Percentiles rank a stretch among this genome's conserved stretches.
Conservation (phyloP, 179 eudicot species). For the Monotropa hypopitys region DNA sequence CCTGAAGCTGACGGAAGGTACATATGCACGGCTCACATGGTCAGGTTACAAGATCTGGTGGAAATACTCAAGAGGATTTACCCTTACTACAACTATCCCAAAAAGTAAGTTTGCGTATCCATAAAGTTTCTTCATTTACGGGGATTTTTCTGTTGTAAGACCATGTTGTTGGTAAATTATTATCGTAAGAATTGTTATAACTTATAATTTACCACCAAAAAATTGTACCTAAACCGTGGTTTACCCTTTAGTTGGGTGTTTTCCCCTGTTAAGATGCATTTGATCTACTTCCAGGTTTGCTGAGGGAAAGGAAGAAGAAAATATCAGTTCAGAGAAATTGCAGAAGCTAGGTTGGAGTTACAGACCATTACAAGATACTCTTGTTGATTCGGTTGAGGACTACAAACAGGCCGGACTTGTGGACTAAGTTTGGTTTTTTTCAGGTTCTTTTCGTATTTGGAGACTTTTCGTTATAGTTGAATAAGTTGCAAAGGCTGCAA, state of each 20-base stretch:
- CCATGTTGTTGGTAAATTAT: background rate
- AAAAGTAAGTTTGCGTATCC: constrained; percentile 26
- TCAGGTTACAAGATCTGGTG: constrained; percentile 40
- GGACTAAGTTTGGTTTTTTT: constrained; percentile 12
- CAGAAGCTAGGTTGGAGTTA: constrained; percentile 69
- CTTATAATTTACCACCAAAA: background rate
- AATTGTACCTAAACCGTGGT: background rate
- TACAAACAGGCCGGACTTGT: constrained; percentile 41
- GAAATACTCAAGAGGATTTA: constrained; percentile 38
- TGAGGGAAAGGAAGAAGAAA: constrained; percentile 22
- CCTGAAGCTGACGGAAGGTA: constrained; percentile 79
- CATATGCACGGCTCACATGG: constrained; percentile 43
- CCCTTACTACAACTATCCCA: constrained; percentile 69
- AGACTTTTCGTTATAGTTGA: background rate
- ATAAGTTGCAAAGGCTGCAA: background rate
- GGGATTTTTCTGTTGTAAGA: background rate
- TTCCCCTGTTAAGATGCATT: background rate
- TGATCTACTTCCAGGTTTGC: constrained; percentile 26
- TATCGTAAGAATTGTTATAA: background rate
- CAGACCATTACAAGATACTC: constrained; percentile 63
- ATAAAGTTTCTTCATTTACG: background rate
- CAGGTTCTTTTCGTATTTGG: background rate
- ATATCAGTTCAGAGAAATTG: constrained; percentile 47
- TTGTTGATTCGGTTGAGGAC: constrained; percentile 51
- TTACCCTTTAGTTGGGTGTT: background rate